Evolutionary conservation across 768 basidiomycete species (phyloP).

Genomic region (Boletus coccyginus): DNA sequence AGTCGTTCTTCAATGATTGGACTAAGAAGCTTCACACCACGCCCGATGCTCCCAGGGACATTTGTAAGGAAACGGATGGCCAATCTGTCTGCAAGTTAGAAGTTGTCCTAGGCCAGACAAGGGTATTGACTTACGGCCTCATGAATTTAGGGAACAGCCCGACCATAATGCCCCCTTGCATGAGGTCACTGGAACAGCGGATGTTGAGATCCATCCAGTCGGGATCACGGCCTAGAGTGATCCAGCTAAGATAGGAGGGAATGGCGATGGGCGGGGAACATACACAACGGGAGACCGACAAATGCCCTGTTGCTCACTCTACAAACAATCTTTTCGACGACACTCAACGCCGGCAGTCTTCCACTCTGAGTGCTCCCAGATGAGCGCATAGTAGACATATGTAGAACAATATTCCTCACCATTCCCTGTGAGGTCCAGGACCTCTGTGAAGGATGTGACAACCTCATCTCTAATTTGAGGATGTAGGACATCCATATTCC

Average conservation of each 20-base stretch:
- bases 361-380: conserved; percentile 36
- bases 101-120: neutral
- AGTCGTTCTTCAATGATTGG: conserved; percentile 33
- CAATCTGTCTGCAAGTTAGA: neutral
- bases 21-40: conserved; percentile 17
- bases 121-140: neutral
- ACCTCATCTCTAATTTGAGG: conserved; percentile 48
- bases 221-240: conserved; percentile 35
- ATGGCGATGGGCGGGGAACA: neutral
- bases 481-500: conserved; percentile 38
- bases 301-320: conserved; percentile 46
- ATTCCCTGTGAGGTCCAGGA: conserved; percentile 25
- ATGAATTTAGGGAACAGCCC: neutral
- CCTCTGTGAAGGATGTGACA: conserved; percentile 36
- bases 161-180: neutral
- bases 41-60: neutral
- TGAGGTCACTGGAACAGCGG: conserved; percentile 29
- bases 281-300: conserved; percentile 48
- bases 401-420: conserved; percentile 4
- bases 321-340: conserved; percentile 35
- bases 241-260: neutral
- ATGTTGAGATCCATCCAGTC: conserved; percentile 36
- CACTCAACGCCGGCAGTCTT: conserved; percentile 25
- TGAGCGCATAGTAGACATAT: neutral
- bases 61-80: neutral